Evolutionary conservation across 2,329 filamentous ascomycete genomes (phyloP), one percentile per base, ranked within the genome.

Genomic region (Celoporthe dispersa): DNA sequence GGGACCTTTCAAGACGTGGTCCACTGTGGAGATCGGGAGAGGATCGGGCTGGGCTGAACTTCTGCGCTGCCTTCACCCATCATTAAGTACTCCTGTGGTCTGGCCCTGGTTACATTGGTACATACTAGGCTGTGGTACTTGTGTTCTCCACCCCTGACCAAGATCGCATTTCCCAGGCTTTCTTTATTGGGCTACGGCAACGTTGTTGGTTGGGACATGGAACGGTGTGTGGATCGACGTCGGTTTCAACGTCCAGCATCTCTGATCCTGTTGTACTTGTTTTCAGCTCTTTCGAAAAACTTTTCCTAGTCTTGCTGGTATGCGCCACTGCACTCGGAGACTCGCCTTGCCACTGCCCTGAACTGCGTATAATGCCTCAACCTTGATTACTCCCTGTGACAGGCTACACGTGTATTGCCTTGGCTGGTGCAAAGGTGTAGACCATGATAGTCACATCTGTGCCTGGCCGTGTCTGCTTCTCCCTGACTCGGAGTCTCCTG

Each of bases 171-270:
- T 33, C 33, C 8, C 33, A 35, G 33, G 51, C 51, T 31, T n/a
- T 55, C 44, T 33, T 55, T n/a, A 65, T 65, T 65, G 63, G 63
- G 48, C 33, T 33, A 39, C 25, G 22, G 63, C 63, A 57, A 57
- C 48, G 63, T 55, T 65, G 31, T 28, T n/a, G 41, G 4, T 2
- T 44, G 41, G 41, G 37, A 35, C 48, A 39, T n/a, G 63, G 48
- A 65, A 37, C 8, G 4, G 35, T 2, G 6, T 53, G 16, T 53
- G 62, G 62, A 22, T 64, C 37, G 51, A 35, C n/a, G 9, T 48
- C 59, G 22, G 64, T 39, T 41, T 53, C 62, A 51, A 66, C 64
- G 22, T 66, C 53, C 19, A n/a, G 6, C 57, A 11, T 37, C 33
- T 31, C 25, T 33, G 33, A 12, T 22, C 57, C 55, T 22, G 28